A percentile compares a stretch with the other conserved stretches of the same genome.
These are phyloP conservation scores for Teratosphaeria nubilosa DNA, from an alignment of 2,329 filamentous ascomycete genomes.

Conservation along the genomic window DNA sequence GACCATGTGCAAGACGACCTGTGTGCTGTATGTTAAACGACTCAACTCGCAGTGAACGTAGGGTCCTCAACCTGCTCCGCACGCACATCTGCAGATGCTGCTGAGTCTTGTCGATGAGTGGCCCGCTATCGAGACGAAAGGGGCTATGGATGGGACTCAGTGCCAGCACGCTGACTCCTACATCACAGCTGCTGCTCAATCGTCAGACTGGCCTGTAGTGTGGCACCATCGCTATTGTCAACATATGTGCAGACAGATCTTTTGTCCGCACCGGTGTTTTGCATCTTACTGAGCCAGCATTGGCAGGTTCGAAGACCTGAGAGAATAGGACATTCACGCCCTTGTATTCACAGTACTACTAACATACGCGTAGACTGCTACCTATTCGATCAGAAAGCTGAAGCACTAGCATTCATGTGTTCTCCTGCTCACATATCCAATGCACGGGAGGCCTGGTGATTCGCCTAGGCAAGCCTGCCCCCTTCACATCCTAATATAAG, in stretches of 20 bases:
- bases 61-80: slow-evolving; percentile 1
- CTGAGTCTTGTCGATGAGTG: slow-evolving; percentile 2
- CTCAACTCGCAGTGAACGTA: neutral
- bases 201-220: neutral
- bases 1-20: neutral
- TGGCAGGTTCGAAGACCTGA: too few relatives aligned
- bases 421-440: too few relatives aligned
- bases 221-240: neutral
- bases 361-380: too few relatives aligned
- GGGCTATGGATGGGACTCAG: neutral
- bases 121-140: slow-evolving; percentile 1
- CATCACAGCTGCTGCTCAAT: neutral
- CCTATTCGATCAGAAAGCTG: too few relatives aligned
- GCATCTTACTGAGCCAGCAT: too few relatives aligned
- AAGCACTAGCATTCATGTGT: too few relatives aligned
- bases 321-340: too few relatives aligned
- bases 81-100: slow-evolving; percentile 1
- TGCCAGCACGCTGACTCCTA: neutral
- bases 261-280: too few relatives aligned
- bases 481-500: neutral
- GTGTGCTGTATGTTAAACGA: neutral
- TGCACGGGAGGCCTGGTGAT: too few relatives aligned
- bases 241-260: too few relatives aligned
- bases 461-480: too few relatives aligned
- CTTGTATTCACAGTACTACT: too few relatives aligned